Percentiles rank a stretch among this genome's conserved stretches.
Conservation (phyloP, 75 land plant species). For the Cryptomeria japonica region DNA sequence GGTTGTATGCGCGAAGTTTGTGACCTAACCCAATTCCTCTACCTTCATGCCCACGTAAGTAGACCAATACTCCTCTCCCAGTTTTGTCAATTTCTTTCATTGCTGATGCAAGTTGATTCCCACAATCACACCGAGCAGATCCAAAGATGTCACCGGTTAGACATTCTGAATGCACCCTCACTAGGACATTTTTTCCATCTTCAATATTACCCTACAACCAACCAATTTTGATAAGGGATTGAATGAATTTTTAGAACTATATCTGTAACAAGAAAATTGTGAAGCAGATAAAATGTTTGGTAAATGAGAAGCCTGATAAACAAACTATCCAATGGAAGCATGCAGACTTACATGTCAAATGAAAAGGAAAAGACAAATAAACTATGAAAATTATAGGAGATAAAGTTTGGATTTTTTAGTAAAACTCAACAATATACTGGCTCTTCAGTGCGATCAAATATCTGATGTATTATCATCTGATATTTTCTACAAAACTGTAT, state of each 20-base stretch:
- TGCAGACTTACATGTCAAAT: background rate
- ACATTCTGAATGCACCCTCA: conserved; percentile 96
- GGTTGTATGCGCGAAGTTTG: conserved; percentile 88
- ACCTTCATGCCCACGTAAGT: conserved; percentile 97
- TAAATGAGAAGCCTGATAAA: background rate
- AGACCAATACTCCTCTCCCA: conserved; percentile 91
- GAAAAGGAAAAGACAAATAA: background rate
- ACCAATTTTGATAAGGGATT: background rate
- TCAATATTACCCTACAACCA: conserved; percentile 87
- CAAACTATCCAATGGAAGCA: background rate
- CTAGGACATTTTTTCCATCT: conserved; percentile 87
- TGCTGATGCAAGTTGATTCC: conserved; percentile 83
- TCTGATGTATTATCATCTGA: background rate
- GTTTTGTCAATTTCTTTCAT: conserved; percentile 76
- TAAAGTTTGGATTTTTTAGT: background rate
- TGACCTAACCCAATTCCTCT: conserved; percentile 96
- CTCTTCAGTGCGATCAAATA: background rate
- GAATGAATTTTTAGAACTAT: background rate
- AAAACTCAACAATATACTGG: background rate
- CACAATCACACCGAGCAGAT: conserved; percentile 96
- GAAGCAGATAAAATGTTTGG: background rate
- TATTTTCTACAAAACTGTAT: background rate
- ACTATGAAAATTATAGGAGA: background rate
- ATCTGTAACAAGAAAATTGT: conserved; percentile 8
- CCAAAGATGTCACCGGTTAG: conserved; percentile 95